Evolutionary conservation across 2,329 filamentous ascomycete species (phyloP).

Genomic region (Pseudocercospora fuligena): DNA sequence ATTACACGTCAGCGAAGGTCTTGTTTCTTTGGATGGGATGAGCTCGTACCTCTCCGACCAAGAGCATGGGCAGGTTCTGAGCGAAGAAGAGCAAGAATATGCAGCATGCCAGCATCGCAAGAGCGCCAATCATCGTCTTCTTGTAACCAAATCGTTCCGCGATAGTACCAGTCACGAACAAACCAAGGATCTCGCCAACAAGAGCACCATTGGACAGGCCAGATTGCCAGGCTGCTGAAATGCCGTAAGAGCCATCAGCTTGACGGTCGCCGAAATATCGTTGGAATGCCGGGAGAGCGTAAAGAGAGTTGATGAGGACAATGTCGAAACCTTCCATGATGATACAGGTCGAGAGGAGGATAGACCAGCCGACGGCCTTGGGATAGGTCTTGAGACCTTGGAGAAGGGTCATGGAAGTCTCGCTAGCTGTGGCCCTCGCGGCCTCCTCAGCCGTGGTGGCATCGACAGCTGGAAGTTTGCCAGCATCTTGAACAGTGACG

Average conservation of each 20-base stretch:
- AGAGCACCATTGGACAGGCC: constrained; percentile 60
- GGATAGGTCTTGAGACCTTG: constrained; percentile 40
- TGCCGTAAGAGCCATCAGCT: constrained; percentile 48
- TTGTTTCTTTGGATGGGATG: background rate
- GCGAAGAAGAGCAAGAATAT: constrained; percentile 56
- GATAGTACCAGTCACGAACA: constrained; percentile 68
- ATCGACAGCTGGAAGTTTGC: constrained; percentile 17
- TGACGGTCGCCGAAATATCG: constrained; percentile 47
- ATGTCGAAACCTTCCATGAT: constrained; percentile 51
- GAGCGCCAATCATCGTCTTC: constrained; percentile 63
- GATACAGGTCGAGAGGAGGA: constrained; percentile 44
- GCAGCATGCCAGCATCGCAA: constrained; percentile 60
- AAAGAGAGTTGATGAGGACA: constrained; percentile 43
- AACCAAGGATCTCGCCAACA: constrained; percentile 68
- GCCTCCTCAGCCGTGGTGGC: constrained; percentile 35
- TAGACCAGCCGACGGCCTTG: constrained; percentile 45
- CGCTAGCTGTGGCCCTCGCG: constrained; percentile 36
- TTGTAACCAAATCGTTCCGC: constrained; percentile 55
- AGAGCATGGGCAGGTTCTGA: constrained; percentile 37
- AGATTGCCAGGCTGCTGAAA: constrained; percentile 63
- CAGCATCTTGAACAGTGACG: constrained; percentile 21
- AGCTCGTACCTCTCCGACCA: constrained; percentile 32
- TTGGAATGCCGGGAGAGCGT: constrained; percentile 40
- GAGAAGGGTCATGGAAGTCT: constrained; percentile 43
- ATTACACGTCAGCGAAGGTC: constrained; percentile 31